Evolutionary conservation across 768 basidiomycete species (phyloP).

Genomic region (Mycena rebaudengoi): DNA sequence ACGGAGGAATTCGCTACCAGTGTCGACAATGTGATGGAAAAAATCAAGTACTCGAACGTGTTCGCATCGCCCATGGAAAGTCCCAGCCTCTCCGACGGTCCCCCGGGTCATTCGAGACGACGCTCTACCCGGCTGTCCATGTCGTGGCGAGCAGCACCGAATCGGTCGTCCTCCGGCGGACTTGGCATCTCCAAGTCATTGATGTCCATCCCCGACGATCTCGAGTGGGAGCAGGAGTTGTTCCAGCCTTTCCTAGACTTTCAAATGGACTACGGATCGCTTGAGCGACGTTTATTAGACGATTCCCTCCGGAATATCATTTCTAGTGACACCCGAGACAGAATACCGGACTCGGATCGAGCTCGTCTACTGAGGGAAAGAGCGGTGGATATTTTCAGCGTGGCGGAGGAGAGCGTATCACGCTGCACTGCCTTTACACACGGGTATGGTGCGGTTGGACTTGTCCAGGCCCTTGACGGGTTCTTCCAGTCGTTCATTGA

Average conservation of each 20-base stretch:
- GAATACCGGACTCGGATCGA: conserved; percentile 50
- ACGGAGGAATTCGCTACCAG: conserved; percentile 86
- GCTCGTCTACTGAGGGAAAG: conserved; percentile 79
- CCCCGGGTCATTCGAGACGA: conserved; percentile 51
- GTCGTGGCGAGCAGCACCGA: conserved; percentile 59
- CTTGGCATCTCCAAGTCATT: conserved; percentile 31
- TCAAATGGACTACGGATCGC: conserved; percentile 81
- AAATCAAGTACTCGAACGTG: conserved; percentile 55
- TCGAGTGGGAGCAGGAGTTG: conserved; percentile 90
- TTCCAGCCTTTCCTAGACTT: conserved; percentile 95
- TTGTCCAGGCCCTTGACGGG: conserved; percentile 78
- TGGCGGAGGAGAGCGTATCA: conserved; percentile 81
- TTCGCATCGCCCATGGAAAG: conserved; percentile 31
- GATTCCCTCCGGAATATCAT: conserved; percentile 61
- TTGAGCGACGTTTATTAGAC: conserved; percentile 79
- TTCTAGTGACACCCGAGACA: conserved; percentile 51
- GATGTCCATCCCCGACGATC: conserved; percentile 40
- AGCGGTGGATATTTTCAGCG: conserved; percentile 75
- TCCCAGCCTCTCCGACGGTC: conserved; percentile 25
- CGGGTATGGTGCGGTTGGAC: conserved; percentile 82
- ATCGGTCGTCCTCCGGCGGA: conserved; percentile 38
- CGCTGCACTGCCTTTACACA: conserved; percentile 86
- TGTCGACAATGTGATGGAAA: conserved; percentile 81
- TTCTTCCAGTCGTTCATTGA: conserved; percentile 78
- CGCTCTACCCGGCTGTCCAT: conserved; percentile 73